phyloP scores from a whole-genome alignment of 1,284 basidiomycete genomes.

The Fomitopsis pinicola region DNA sequence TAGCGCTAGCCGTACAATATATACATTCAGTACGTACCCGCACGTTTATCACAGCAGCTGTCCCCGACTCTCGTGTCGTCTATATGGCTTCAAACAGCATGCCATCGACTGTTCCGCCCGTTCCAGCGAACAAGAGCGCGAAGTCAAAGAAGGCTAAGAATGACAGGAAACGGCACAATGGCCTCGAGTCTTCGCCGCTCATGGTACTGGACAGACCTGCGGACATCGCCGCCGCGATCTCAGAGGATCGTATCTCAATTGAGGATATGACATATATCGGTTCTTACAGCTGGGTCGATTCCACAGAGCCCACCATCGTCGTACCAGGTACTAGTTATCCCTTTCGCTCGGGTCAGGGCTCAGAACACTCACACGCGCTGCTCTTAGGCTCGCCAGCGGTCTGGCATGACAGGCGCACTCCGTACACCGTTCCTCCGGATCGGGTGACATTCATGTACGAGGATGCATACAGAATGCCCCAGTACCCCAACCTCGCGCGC shows the following conservation, averaged over 20 bases:
- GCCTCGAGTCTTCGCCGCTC: constrained; percentile 29
- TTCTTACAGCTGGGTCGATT: constrained; percentile 50
- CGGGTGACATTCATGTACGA: constrained; percentile 44
- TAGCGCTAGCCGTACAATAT: no score
- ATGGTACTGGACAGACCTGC: neutral
- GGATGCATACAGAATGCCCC: constrained; percentile 40
- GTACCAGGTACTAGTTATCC: constrained; percentile 39
- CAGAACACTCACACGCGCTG: neutral
- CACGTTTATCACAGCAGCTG: no score
- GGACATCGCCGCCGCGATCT: neutral
- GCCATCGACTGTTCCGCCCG: neutral
- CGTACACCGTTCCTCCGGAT: constrained; percentile 46
- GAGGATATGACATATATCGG: constrained; percentile 38
- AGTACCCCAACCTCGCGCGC: constrained; percentile 23
- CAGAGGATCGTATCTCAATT: neutral
- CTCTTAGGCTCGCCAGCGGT: constrained; percentile 43
- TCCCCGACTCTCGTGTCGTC: no score
- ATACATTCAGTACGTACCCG: no score
- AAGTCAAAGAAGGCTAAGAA: neutral
- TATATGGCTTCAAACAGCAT: neutral
- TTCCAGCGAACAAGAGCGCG: neutral
- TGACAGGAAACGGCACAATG: constrained; percentile 17
- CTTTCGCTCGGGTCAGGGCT: neutral
- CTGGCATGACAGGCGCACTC: constrained; percentile 41
- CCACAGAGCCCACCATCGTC: constrained; percentile 38